These are phyloP conservation scores for Candida adriatica DNA, from an alignment of 805 yeast genomes.

Conservation along the genomic window DNA sequence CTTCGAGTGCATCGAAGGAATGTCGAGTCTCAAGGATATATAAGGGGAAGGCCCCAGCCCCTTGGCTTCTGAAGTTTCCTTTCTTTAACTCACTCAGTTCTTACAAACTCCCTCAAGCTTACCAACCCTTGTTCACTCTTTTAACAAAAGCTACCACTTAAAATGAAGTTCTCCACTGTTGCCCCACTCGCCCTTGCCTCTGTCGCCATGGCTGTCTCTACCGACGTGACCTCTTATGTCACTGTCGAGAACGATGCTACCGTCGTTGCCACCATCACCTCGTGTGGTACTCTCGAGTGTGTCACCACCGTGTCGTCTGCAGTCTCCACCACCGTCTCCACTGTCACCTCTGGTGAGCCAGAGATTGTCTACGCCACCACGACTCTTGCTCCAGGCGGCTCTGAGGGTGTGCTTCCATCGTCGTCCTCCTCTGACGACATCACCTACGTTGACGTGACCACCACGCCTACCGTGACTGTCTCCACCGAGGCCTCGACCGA, in stretches of 20 bases:
- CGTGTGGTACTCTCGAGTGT: slow-evolving; percentile 21
- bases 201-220: slow-evolving; percentile 18
- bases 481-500: slow-evolving; percentile 40
- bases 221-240: slow-evolving; percentile 19
- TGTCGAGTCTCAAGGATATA: no score
- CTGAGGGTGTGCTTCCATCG: slow-evolving; percentile 1
- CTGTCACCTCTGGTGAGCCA: slow-evolving; percentile 16
- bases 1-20: no score
- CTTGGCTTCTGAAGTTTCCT: no score
- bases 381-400: background rate
- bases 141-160: slow-evolving; percentile 7
- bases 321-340: slow-evolving; percentile 15
- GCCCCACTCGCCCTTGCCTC: slow-evolving; percentile 21
- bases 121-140: slow-evolving; percentile 4
- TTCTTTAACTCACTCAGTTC: no score
- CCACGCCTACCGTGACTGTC: slow-evolving; percentile 30
- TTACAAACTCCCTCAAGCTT: slow-evolving; percentile 1
- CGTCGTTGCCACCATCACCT: slow-evolving; percentile 22
- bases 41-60: no score
- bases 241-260: slow-evolving; percentile 13
- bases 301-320: slow-evolving; percentile 18
- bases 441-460: slow-evolving; percentile 33
- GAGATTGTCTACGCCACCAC: slow-evolving; percentile 19
- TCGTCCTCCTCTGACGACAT: slow-evolving; percentile 29
- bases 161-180: slow-evolving; percentile 22